Percentiles rank a stretch among this genome's conserved stretches.
Evolutionary conservation across 306 rosid species (phyloP).

Genomic region (Amphicarpaea edgeworthii): DNA sequence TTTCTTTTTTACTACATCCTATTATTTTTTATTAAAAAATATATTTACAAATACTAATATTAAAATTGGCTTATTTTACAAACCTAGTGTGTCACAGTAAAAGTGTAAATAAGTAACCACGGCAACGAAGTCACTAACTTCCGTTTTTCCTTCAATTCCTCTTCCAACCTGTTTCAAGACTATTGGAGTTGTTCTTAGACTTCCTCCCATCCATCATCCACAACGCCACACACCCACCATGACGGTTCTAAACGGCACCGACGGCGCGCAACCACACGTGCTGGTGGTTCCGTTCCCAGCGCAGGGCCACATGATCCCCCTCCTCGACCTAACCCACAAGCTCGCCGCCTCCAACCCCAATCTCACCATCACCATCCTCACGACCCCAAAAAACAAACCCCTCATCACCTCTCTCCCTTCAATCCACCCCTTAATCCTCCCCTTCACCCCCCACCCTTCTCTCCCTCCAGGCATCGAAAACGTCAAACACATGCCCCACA

Average conservation of each 20-base stretch:
- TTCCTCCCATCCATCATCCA: no score
- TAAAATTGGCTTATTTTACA: no score
- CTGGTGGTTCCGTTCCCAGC: slow-evolving; percentile 48
- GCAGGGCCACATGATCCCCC: slow-evolving; percentile 53
- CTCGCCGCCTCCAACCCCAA: background rate
- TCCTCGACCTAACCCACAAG: slow-evolving; percentile 48
- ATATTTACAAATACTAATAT: no score
- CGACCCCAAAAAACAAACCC: slow-evolving; percentile 41
- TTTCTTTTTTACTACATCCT: no score
- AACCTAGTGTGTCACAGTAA: no score
- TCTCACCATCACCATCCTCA: slow-evolving; percentile 45
- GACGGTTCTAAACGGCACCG: background rate
- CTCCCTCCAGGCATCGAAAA: slow-evolving; percentile 49
- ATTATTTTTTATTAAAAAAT: no score
- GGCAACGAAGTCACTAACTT: no score
- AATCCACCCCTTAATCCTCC: slow-evolving; percentile 44
- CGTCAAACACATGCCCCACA: slow-evolving; percentile 47
- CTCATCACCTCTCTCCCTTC: slow-evolving; percentile 25
- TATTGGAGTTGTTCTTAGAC: no score
- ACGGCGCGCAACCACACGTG: background rate
- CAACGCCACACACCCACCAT: background rate
- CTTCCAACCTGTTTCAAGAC: no score
- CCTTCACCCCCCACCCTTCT: no score
- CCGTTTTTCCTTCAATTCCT: no score
- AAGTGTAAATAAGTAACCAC: no score